Percentiles rank a stretch among this genome's conserved stretches.
These are phyloP conservation scores for Akebia trifoliata DNA, from an alignment of 164 flowering plant species.

Conservation along the genomic window DNA sequence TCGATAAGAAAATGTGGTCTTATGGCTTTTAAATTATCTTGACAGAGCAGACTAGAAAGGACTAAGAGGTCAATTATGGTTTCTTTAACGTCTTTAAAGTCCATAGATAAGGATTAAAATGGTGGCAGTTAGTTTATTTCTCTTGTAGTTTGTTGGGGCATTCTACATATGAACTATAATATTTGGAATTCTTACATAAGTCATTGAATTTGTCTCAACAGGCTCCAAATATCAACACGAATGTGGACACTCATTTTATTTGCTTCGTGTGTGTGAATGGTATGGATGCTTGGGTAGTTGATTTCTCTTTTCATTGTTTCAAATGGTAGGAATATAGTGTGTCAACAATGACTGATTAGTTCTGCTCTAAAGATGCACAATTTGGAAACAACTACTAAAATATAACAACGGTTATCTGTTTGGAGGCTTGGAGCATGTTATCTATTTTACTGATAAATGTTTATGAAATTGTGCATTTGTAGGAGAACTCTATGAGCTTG, in stretches of 20 bases:
- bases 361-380: neutral
- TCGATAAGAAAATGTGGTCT: too few relatives aligned
- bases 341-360: neutral
- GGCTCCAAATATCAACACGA: slow-evolving; percentile 46
- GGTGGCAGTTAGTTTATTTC: neutral
- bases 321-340: neutral
- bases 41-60: too few relatives aligned
- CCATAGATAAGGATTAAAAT: neutral
- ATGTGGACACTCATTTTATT: slow-evolving; percentile 81
- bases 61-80: neutral
- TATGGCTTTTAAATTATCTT: too few relatives aligned
- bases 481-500: slow-evolving; percentile 93
- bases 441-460: neutral
- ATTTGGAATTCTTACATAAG: neutral
- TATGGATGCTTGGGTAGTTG: slow-evolving; percentile 15
- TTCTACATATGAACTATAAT: neutral
- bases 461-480: neutral
- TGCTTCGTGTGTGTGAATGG: slow-evolving; percentile 92
- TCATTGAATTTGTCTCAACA: slow-evolving; percentile 24
- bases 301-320: neutral
- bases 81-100: neutral
- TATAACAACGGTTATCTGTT: too few relatives aligned
- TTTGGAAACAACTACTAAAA: neutral
- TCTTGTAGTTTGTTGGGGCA: neutral
- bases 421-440: neutral